Percentiles rank a stretch among this genome's conserved stretches.
Conservation (phyloP, 2,329 filamentous ascomycete species). For the Fusarium miscanthi region DNA sequence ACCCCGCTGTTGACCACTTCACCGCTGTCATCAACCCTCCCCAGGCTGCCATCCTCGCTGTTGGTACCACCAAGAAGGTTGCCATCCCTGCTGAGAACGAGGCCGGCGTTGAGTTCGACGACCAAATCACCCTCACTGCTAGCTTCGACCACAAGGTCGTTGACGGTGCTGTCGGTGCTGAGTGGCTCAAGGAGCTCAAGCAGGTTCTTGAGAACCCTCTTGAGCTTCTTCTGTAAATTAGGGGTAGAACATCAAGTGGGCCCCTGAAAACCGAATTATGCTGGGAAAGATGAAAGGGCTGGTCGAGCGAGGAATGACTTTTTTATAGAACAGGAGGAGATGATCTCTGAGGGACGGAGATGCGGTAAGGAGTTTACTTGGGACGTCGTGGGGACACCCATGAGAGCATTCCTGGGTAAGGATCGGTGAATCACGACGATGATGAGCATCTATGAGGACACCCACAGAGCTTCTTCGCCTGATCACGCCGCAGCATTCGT, state of each 20-base stretch:
- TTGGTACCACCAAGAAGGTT: constrained; percentile 96
- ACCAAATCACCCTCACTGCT: constrained; percentile 93
- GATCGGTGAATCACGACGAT: constrained; percentile 9
- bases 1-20: constrained; percentile 93
- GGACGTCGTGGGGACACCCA: constrained; percentile 13
- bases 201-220: constrained; percentile 97
- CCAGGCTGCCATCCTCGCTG: constrained; percentile 93
- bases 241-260: constrained; percentile 1
- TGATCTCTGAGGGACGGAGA: constrained; percentile 26
- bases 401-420: constrained; percentile 22
- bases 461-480: constrained; percentile 22
- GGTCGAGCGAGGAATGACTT: constrained; percentile 36
- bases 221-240: constrained; percentile 83
- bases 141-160: constrained; percentile 99
- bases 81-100: constrained; percentile 87
- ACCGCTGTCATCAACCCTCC: constrained; percentile 99
- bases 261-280: neutral
- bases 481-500: constrained; percentile 20
- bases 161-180: constrained; percentile 93
- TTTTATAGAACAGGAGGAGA: constrained; percentile 40
- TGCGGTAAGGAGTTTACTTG: constrained; percentile 24
- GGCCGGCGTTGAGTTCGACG: constrained; percentile 87
- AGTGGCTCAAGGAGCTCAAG: constrained; percentile 98
- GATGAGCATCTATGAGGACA: constrained; percentile 23
- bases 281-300: constrained; percentile 6